A percentile compares a stretch with the other conserved stretches of the same genome.
Evolutionary conservation across 495 filamentous ascomycete genomes (phyloP).

Genomic region (Xylaria scruposa): DNA sequence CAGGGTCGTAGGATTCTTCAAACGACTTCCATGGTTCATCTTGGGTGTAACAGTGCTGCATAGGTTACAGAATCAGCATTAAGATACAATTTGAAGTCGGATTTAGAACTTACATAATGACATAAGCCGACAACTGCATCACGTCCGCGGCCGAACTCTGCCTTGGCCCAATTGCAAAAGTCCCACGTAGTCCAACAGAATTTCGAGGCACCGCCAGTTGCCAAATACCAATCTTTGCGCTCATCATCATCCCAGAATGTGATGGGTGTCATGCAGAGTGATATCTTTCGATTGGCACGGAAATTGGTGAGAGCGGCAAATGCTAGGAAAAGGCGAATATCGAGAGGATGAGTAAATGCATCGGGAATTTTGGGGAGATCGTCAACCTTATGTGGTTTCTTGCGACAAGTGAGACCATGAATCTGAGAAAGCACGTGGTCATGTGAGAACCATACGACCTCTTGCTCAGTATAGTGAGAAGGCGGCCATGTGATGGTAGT

Average conservation of each 20-base stretch:
- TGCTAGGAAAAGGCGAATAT: slow-evolving; percentile 15
- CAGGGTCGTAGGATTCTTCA: slow-evolving; percentile 12
- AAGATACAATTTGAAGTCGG: not conserved
- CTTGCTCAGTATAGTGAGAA: slow-evolving; percentile 5
- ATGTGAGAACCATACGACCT: slow-evolving; percentile 10
- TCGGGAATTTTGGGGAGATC: slow-evolving; percentile 4
- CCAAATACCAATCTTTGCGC: slow-evolving; percentile 10
- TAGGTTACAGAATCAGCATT: not conserved
- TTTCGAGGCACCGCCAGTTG: slow-evolving; percentile 1
- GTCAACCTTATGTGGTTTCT: not conserved
- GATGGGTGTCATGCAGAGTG: slow-evolving; percentile 13
- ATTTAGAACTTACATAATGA: not conserved
- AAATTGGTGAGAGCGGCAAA: slow-evolving; percentile 11
- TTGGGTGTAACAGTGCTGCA: not conserved
- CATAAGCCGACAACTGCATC: slow-evolving; percentile 6
- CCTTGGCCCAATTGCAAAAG: slow-evolving; percentile 12
- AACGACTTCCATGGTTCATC: slow-evolving; percentile 1
- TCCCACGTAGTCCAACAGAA: slow-evolving; percentile 14
- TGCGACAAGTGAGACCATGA: not conserved
- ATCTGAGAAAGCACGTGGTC: slow-evolving; percentile 11
- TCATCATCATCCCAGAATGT: slow-evolving; percentile 11
- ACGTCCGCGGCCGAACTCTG: not conserved
- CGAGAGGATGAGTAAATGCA: slow-evolving; percentile 13
- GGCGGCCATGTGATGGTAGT: not conserved
- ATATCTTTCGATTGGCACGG: not conserved